Evolutionary conservation across 1,139 yeast genomes (phyloP).

Genomic region (Candida gigantensis): DNA sequence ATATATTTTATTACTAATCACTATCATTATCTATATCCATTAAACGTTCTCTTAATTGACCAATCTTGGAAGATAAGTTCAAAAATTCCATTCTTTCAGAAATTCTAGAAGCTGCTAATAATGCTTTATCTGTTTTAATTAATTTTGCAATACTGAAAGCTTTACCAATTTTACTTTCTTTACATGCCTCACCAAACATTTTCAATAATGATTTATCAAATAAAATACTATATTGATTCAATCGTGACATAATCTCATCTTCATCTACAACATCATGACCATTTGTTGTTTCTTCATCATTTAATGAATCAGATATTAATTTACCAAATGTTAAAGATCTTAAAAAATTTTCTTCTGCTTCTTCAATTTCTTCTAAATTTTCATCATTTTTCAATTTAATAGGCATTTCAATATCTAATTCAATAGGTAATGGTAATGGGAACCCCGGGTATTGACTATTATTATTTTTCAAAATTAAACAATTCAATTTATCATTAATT

Average conservation of each 20-base stretch:
- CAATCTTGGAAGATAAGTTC: slow-evolving; percentile 66
- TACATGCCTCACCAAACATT: slow-evolving; percentile 76
- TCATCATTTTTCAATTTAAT: slow-evolving; percentile 25
- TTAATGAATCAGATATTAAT: slow-evolving; percentile 44
- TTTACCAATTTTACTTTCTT: slow-evolving; percentile 61
- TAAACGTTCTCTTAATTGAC: slow-evolving; percentile 58
- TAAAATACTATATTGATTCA: slow-evolving; percentile 49
- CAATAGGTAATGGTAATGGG: slow-evolving; percentile 84
- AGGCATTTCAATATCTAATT: slow-evolving; percentile 71
- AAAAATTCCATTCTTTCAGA: slow-evolving; percentile 76
- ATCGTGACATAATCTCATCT: slow-evolving; percentile 47
- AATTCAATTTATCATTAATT: slow-evolving; percentile 63
- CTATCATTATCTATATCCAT: slow-evolving; percentile 29
- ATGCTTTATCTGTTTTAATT: slow-evolving; percentile 73
- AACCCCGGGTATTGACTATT: slow-evolving; percentile 55
- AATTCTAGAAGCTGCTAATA: slow-evolving; percentile 80
- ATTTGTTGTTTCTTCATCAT: slow-evolving; percentile 30
- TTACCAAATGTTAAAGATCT: slow-evolving; percentile 52
- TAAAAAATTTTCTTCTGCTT: slow-evolving; percentile 43
- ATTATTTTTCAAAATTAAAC: slow-evolving; percentile 68
- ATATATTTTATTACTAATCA: slow-evolving; percentile 1
- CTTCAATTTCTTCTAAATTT: slow-evolving; percentile 17
- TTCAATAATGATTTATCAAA: slow-evolving; percentile 77
- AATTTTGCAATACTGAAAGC: slow-evolving; percentile 72
- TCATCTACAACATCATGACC: slow-evolving; percentile 34